Percentiles rank a stretch among this genome's conserved stretches.
Evolutionary conservation across 495 filamentous ascomycete species (phyloP).

Genomic region (Poronia punctata): DNA sequence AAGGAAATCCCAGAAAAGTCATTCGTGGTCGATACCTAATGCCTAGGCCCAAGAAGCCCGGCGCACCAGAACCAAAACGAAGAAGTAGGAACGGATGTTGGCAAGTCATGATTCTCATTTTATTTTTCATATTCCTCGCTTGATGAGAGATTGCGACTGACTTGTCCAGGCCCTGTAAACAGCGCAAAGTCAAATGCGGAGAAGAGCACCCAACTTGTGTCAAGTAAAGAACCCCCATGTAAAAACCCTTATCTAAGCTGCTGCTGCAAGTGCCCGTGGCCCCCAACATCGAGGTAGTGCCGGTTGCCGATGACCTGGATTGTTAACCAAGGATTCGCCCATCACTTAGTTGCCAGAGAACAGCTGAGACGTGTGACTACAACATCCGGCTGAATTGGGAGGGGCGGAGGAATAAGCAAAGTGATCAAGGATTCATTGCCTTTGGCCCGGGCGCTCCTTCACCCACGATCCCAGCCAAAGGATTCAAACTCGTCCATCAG

Average conservation of each 20-base stretch:
- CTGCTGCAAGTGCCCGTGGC: background rate
- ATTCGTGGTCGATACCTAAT: too few relatives aligned
- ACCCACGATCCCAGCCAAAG: conserved; percentile 34
- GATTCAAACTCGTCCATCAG: conserved; percentile 37
- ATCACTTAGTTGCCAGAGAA: conserved; percentile 55
- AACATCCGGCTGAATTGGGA: conserved; percentile 82
- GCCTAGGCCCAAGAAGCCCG: conserved; percentile 61
- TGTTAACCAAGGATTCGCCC: conserved; percentile 14
- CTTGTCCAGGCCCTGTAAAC: conserved; percentile 66
- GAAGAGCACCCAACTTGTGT: conserved; percentile 73
- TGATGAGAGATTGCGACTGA: conserved; percentile 5
- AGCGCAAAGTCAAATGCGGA: conserved; percentile 81
- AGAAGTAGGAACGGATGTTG: conserved; percentile 82
- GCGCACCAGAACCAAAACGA: conserved; percentile 59
- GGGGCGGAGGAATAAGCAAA: conserved; percentile 52
- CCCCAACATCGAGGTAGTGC: background rate
- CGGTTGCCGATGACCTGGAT: too few relatives aligned
- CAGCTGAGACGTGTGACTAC: conserved; percentile 77
- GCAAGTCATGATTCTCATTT: too few relatives aligned
- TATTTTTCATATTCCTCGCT: too few relatives aligned
- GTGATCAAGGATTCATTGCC: conserved; percentile 25
- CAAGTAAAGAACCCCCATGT: conserved; percentile 38
- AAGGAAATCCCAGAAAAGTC: too few relatives aligned
- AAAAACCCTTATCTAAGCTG: background rate
- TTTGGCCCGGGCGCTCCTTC: conserved; percentile 31